Evolutionary conservation across 2,329 filamentous ascomycete genomes (phyloP), one percentile per base, ranked within the genome.

Genomic region (Trichoderma gracile): DNA sequence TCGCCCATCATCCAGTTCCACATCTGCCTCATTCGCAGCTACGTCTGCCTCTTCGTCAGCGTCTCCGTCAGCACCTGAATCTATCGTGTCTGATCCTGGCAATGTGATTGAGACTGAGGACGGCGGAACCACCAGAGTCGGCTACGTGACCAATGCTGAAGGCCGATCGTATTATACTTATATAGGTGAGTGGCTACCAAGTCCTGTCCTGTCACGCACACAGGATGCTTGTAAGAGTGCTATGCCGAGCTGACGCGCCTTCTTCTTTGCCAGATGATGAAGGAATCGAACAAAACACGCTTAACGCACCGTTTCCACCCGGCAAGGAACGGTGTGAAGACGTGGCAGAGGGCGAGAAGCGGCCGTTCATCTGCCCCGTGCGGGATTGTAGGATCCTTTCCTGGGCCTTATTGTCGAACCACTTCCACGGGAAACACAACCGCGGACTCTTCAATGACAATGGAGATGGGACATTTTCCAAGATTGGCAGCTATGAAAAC

Each of bases 391-490:
- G 74, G 8, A 67, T 63, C 1, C 43, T 75, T 5, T 74, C 78
- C 21, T 33, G 55, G 5, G 65, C 15, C 2, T 56, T 76, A 2
- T 66, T 76, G 5, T 68, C 52, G 19, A n/a, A 25, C 2, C 64
- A 65, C 46, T 65, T 65, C 46, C 64, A 65, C 30, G 63, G 63
- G 15, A 56, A 58, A 19, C 64, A 65, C 12, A 57, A 17, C 52
- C 33, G 52, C 33, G 9, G 17, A 10, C 27, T 50, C 14, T 72
- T 78, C 52, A 79, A 80, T 30, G 78, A 80, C 59, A 80, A 80
- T 30, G 68, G 69, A 3, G 78, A 80, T 10, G 78, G 78, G 3
- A 80, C 78, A 0, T 57, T 80, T 10, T 72, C 75, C 17, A 65
- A 72, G 10, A 46, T 77, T 3, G 69, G 69, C 10, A 63, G 3